Percentiles rank a stretch among this genome's conserved stretches.
These are phyloP conservation scores for Verticillium alfalfae DNA, from an alignment of 2,329 filamentous ascomycete genomes.

Conservation along the genomic window DNA sequence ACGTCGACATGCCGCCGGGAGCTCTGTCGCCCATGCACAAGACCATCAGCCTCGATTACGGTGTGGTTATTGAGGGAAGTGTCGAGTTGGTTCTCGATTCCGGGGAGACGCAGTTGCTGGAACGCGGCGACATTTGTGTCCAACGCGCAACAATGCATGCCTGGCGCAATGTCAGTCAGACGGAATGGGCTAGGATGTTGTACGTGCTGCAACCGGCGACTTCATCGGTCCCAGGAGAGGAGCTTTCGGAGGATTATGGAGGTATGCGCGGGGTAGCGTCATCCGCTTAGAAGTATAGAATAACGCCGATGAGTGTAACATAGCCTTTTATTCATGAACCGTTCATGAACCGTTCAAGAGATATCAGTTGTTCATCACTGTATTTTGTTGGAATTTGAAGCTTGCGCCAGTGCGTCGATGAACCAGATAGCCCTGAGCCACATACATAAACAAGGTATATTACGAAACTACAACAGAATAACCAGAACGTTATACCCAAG, in stretches of 20 bases:
- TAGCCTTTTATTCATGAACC: neutral
- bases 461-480: too few relatives aligned
- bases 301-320: neutral
- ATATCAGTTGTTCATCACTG: neutral
- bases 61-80: conserved; percentile 47
- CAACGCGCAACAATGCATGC: conserved; percentile 51
- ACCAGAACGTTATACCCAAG: too few relatives aligned
- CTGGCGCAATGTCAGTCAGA: conserved; percentile 39
- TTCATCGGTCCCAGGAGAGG: conserved; percentile 3
- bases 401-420: too few relatives aligned
- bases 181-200: conserved; percentile 38
- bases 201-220: conserved; percentile 26
- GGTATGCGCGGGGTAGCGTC: conserved; percentile 15
- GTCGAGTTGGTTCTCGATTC: conserved; percentile 46
- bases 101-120: conserved; percentile 39
- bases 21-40: conserved; percentile 40
- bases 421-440: too few relatives aligned
- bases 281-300: conserved; percentile 8
- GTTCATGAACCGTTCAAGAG: too few relatives aligned
- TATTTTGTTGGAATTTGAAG: too few relatives aligned
- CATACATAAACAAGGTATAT: too few relatives aligned
- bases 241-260: conserved; percentile 27
- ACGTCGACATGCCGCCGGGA: conserved; percentile 40
- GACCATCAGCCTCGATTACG: conserved; percentile 49
- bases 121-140: conserved; percentile 47